A percentile compares a stretch with the other conserved stretches of the same genome.
Conservation (phyloP, 2,329 filamentous ascomycete genomes). For the Pseudogymnoascus sp. region DNA sequence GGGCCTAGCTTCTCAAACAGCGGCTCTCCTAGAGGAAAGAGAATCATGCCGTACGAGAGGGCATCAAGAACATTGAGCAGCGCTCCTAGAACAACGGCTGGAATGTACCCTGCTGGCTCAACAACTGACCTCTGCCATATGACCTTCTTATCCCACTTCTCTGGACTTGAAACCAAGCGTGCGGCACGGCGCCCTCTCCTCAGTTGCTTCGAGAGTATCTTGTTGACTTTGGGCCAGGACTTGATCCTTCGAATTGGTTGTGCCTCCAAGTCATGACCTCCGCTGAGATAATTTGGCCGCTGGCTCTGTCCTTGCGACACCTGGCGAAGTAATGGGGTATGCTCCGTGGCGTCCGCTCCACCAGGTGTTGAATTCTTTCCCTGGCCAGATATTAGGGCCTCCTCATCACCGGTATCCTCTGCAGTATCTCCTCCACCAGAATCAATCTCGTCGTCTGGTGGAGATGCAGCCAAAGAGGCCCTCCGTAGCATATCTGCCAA, state of each 20-base stretch:
- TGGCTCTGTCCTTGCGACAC: constrained; percentile 12
- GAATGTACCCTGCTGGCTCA: constrained; percentile 62
- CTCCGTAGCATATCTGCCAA: constrained; percentile 42
- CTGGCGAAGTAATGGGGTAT: constrained; percentile 25
- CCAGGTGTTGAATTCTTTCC: not conserved
- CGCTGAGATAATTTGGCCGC: constrained; percentile 26
- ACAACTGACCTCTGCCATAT: constrained; percentile 59
- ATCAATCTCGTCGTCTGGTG: constrained; percentile 10
- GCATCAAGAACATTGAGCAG: constrained; percentile 91
- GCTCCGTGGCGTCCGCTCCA: constrained; percentile 19
- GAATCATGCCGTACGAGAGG: constrained; percentile 90
- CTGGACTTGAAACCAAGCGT: constrained; percentile 46
- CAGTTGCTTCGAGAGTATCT: constrained; percentile 18
- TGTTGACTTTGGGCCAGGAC: constrained; percentile 26
- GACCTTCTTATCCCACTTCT: constrained; percentile 60
- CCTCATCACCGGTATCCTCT: not conserved
- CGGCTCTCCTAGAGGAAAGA: constrained; percentile 83
- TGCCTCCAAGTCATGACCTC: constrained; percentile 26
- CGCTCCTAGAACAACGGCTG: constrained; percentile 80
- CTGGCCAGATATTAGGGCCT: not conserved
- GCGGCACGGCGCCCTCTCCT: constrained; percentile 18
- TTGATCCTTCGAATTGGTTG: constrained; percentile 16
- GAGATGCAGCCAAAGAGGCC: constrained; percentile 26
- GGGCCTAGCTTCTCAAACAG: constrained; percentile 81
- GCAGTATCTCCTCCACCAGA: not conserved